A percentile compares a stretch with the other conserved stretches of the same genome.
Evolutionary conservation across 1,284 basidiomycete species (phyloP).

Genomic region (Pholiota adiposa): DNA sequence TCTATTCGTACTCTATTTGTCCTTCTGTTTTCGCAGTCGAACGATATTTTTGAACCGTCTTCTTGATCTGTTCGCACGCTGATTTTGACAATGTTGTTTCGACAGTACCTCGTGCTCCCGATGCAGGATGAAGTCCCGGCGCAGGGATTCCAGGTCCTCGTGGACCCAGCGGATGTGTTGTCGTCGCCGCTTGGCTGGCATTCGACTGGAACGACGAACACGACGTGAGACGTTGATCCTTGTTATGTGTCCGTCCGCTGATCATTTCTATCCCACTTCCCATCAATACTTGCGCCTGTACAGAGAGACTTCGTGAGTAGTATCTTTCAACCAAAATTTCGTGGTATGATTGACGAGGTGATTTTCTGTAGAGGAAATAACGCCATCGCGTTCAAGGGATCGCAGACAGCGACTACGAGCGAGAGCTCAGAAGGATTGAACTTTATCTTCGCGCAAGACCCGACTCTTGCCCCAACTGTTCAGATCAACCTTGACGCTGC

Average conservation of each 20-base stretch:
- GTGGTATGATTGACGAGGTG: no score
- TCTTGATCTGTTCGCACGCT: background rate
- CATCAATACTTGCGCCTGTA: no score
- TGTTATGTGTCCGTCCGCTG: background rate
- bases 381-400: constrained; percentile 38
- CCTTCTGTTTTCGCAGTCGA: background rate
- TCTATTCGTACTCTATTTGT: background rate
- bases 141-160: constrained; percentile 6
- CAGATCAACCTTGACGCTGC: constrained; percentile 48
- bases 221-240: background rate
- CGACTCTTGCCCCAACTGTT: constrained; percentile 10
- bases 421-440: constrained; percentile 33
- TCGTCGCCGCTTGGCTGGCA: constrained; percentile 9
- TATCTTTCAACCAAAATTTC: no score
- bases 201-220: constrained; percentile 6
- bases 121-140: constrained; percentile 9
- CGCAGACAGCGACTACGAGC: constrained; percentile 28
- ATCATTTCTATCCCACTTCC: no score
- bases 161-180: constrained; percentile 1
- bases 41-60: background rate
- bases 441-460: constrained; percentile 42
- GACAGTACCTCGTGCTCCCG: constrained; percentile 9
- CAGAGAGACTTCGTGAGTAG: constrained; percentile 8
- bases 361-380: constrained; percentile 40
- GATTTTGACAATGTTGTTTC: background rate